These are phyloP conservation scores for Chlorociboria aeruginascens DNA, from an alignment of 495 filamentous ascomycete species.

Conservation along the genomic window DNA sequence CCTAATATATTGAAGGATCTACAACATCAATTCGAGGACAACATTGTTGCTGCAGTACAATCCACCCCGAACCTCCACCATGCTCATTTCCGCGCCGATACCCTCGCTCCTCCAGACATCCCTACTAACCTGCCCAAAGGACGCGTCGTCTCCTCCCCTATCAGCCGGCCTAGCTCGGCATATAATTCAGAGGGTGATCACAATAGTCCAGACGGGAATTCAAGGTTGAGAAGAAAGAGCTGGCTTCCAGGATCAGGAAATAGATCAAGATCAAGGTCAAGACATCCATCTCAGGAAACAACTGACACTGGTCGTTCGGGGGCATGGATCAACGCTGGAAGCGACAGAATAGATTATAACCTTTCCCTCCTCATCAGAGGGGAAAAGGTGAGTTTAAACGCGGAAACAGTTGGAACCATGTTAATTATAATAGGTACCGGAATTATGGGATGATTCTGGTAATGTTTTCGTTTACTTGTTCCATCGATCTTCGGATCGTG, in stretches of 20 bases:
- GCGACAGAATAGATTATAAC: slow-evolving; percentile 50
- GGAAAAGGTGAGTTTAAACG: slow-evolving; percentile 38
- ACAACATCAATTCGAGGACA: background rate
- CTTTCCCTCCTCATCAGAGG: slow-evolving; percentile 40
- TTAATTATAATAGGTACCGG: slow-evolving; percentile 46
- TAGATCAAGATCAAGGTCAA: slow-evolving; percentile 21
- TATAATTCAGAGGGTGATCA: slow-evolving; percentile 11
- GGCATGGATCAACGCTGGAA: slow-evolving; percentile 53
- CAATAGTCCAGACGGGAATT: background rate
- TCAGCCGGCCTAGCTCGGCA: slow-evolving; percentile 2
- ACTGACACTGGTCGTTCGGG: slow-evolving; percentile 17
- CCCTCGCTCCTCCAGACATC: background rate
- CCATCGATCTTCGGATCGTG: slow-evolving; percentile 48
- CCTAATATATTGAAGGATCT: background rate
- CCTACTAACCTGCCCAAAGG: background rate
- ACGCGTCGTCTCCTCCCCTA: slow-evolving; percentile 3
- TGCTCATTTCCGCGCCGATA: background rate
- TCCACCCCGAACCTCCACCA: background rate
- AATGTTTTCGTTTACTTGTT: slow-evolving; percentile 80
- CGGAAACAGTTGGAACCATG: background rate
- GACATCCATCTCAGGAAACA: slow-evolving; percentile 17
- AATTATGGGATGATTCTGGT: slow-evolving; percentile 79
- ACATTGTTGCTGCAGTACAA: too few species aligned
- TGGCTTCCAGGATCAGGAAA: slow-evolving; percentile 38
- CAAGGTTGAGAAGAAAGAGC: slow-evolving; percentile 31